Base-by-base conservation (phyloP, 495 filamentous ascomycete genomes). In the Podospora tetraspora region DNA sequence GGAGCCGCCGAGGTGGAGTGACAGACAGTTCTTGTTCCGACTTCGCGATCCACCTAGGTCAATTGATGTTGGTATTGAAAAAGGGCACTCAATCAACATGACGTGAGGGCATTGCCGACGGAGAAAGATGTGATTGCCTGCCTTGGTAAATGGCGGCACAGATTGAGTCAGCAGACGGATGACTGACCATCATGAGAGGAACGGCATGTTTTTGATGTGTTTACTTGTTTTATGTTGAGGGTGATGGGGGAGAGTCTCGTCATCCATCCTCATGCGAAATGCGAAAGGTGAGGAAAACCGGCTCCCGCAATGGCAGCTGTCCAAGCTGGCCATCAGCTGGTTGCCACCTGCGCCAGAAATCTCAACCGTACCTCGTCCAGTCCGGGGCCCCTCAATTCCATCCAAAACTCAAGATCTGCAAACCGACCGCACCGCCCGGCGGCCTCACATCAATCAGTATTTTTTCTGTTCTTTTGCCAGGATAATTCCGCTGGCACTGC, bases 341-440 rank as follows among this genome's bases (percentile, higher is more conserved):
- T 7, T 0, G 32, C 21, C 32, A 52, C 6, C 19, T 43, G 34
- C 0, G 2, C 43, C 43, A n/a, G 2, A 9, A 19, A n/a, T 52
- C 43, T 52, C 43, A 19, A 52, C 43, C 43, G 43, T 13, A 16
- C 13, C 13, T 12, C 34, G 13, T 37, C 16, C n/a, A 22, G 37
- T 56, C 24, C 13, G 21, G 27, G 10, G 32, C 62, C 62, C 62
- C 62, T 63, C 30, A 52, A 52, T 43, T 52, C 62, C 63, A 65
- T 34, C 63, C 43, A 43, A 65, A 65, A 65, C 63, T 59, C 57
- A 19, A 22, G 63, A 65, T 65, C 63, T 57, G 63, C 63, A 59
- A 58, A 65, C 34, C 43, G 13, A 25, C 23, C 62, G 62, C 62
- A 37, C 23, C n/a, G 43, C 16, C 62, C 22, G 29, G 32, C 60